A percentile compares a stretch with the other conserved stretches of the same genome.
phyloP scores from a whole-genome alignment of 176 grass and related monocot species.

The Ampelocalamus luodianensis region DNA sequence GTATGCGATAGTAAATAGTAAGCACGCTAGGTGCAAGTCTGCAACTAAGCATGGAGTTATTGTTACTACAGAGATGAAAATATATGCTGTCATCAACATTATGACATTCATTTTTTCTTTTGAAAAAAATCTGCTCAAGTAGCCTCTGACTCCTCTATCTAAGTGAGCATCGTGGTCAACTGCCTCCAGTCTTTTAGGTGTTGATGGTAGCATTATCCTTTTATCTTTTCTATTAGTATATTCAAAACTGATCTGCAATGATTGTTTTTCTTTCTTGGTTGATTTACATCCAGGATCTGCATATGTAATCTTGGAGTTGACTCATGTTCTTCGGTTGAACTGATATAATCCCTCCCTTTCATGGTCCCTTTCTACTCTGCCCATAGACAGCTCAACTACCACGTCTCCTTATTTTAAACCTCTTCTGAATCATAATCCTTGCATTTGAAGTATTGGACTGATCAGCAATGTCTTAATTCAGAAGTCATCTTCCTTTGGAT shows the following conservation, averaged over 20 bases:
- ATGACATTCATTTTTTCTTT: background rate
- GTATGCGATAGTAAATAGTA: background rate
- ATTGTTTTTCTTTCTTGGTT: background rate
- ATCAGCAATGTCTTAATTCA: slow-evolving; percentile 44
- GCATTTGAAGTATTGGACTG: slow-evolving; percentile 22
- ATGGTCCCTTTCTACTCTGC: slow-evolving; percentile 20
- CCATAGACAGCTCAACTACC: slow-evolving; percentile 35
- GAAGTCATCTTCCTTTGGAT: slow-evolving; percentile 50
- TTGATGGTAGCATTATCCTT: background rate
- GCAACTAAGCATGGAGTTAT: slow-evolving; percentile 4
- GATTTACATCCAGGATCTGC: slow-evolving; percentile 13
- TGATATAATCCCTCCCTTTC: background rate
- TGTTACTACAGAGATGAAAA: slow-evolving; percentile 12
- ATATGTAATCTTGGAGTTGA: slow-evolving; percentile 26
- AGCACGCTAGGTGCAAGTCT: slow-evolving; percentile 1
- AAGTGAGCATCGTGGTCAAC: slow-evolving; percentile 14
- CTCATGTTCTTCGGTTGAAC: background rate
- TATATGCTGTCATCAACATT: background rate
- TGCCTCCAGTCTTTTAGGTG: background rate
- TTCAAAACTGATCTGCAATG: slow-evolving; percentile 19
- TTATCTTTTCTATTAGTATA: slow-evolving; percentile 15
- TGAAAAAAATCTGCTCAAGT: background rate
- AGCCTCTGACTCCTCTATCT: slow-evolving; percentile 2
- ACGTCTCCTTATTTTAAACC: slow-evolving; percentile 16
- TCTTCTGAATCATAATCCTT: slow-evolving; percentile 47